These are phyloP conservation scores for Nakaseomyces kungkrabaensis DNA, from an alignment of 1,139 yeast species.

Conservation along the genomic window DNA sequence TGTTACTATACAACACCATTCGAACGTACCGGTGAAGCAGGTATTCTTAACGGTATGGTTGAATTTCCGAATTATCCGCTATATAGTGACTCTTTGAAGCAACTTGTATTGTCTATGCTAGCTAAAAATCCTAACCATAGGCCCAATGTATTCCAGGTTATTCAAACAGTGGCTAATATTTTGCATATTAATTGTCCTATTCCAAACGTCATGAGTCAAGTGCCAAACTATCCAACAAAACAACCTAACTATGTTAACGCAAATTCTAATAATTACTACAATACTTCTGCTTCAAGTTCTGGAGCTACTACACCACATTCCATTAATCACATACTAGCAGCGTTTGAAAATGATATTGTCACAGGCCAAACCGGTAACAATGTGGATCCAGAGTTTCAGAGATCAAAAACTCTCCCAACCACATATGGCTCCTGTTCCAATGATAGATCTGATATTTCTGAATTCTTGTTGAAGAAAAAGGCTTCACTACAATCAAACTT, in stretches of 20 bases:
- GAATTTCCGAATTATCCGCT: conserved; percentile 44
- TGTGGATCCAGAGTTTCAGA: background rate
- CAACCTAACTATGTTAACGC: background rate
- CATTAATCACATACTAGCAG: background rate
- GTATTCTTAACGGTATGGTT: conserved; percentile 57
- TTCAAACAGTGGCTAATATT: conserved; percentile 58
- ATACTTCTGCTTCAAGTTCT: background rate
- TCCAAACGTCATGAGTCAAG: conserved; percentile 25
- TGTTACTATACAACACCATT: conserved; percentile 79
- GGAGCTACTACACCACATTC: background rate
- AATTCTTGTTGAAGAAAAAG: background rate
- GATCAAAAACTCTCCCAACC: background rate
- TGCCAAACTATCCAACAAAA: conserved; percentile 10
- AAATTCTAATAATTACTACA: conserved; percentile 1
- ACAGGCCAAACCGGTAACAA: background rate
- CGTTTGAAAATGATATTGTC: background rate
- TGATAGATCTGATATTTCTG: conserved; percentile 1
- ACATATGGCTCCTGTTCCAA: background rate
- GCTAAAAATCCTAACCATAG: conserved; percentile 61
- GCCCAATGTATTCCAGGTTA: conserved; percentile 59
- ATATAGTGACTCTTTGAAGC: conserved; percentile 44
- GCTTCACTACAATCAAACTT: background rate
- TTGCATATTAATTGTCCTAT: conserved; percentile 44
- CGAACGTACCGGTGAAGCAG: conserved; percentile 62
- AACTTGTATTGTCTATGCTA: conserved; percentile 51